These are phyloP conservation scores for Aspergillus bridgeri DNA, from an alignment of 495 filamentous ascomycete species.

Conservation along the genomic window DNA sequence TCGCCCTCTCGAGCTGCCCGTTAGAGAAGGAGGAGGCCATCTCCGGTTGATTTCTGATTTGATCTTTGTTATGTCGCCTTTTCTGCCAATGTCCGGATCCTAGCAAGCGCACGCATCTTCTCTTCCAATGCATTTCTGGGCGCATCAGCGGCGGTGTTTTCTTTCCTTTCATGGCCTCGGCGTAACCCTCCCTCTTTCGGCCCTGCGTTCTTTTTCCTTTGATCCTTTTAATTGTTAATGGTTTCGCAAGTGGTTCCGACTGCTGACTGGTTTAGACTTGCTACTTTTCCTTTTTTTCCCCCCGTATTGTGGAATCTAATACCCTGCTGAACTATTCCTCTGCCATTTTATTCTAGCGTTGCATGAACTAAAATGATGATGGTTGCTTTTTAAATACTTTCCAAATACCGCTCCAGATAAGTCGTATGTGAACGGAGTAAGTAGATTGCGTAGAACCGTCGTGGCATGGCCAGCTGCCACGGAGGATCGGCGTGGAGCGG, in stretches of 20 bases:
- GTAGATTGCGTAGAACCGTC: background rate
- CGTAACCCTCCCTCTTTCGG: background rate
- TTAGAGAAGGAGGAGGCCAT: conserved; percentile 6
- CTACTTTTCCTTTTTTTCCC: background rate
- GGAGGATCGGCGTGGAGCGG: background rate
- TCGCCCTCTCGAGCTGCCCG: conserved; percentile 24
- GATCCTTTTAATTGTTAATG: conserved; percentile 5
- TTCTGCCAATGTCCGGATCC: conserved; percentile 1
- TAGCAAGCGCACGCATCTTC: conserved; percentile 6
- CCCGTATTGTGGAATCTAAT: conserved; percentile 1
- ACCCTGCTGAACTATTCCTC: background rate
- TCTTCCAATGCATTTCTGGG: conserved; percentile 12
- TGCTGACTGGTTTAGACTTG: background rate
- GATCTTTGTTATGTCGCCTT: background rate
- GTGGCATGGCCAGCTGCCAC: background rate
- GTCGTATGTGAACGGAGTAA: too few relatives aligned
- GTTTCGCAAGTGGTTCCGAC: background rate
- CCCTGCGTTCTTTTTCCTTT: background rate
- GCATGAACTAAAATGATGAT: background rate
- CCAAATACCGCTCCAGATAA: background rate
- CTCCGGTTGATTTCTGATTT: conserved; percentile 1
- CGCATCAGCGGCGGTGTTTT: conserved; percentile 9
- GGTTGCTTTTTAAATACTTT: background rate
- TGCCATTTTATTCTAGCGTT: background rate
- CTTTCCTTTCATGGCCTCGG: background rate